Conservation (phyloP, 2,329 filamentous ascomycete genomes). For the Cytospora piceicola region DNA sequence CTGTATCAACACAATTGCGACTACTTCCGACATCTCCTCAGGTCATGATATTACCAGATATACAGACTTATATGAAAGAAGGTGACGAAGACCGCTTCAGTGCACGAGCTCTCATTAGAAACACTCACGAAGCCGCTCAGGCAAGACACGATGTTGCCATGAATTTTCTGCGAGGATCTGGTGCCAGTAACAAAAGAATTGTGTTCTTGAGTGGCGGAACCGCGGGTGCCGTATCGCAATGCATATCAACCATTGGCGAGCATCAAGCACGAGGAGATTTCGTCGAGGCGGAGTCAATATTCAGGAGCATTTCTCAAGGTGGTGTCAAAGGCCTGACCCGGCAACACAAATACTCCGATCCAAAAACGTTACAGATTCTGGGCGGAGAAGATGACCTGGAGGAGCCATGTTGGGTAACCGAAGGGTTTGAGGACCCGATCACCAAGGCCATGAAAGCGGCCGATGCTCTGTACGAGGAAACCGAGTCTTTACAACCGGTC, state of each 20-base stretch:
- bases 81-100: constrained; percentile 40
- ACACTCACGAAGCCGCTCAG: constrained; percentile 54
- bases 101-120: constrained; percentile 48
- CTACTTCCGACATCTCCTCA: constrained; percentile 63
- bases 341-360: constrained; percentile 20
- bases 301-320: constrained; percentile 53
- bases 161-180: constrained; percentile 54
- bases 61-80: constrained; percentile 52
- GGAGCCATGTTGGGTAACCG: constrained; percentile 27
- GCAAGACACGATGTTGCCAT: constrained; percentile 53
- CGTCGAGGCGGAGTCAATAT: constrained; percentile 54
- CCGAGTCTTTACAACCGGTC: constrained; percentile 55
- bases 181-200: constrained; percentile 53
- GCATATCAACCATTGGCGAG: constrained; percentile 58
- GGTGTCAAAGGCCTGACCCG: constrained; percentile 40
- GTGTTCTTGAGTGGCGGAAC: constrained; percentile 66
- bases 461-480: constrained; percentile 60
- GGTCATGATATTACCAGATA: constrained; percentile 58
- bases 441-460: constrained; percentile 62
- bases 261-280: constrained; percentile 55
- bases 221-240: constrained; percentile 56
- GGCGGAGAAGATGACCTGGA: constrained; percentile 27
- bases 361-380: constrained; percentile 17
- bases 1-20: constrained; percentile 61
- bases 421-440: constrained; percentile 50